Evolutionary conservation across 2,329 filamentous ascomycete species (phyloP).

Genomic region (Talaromyces funiculosus): DNA sequence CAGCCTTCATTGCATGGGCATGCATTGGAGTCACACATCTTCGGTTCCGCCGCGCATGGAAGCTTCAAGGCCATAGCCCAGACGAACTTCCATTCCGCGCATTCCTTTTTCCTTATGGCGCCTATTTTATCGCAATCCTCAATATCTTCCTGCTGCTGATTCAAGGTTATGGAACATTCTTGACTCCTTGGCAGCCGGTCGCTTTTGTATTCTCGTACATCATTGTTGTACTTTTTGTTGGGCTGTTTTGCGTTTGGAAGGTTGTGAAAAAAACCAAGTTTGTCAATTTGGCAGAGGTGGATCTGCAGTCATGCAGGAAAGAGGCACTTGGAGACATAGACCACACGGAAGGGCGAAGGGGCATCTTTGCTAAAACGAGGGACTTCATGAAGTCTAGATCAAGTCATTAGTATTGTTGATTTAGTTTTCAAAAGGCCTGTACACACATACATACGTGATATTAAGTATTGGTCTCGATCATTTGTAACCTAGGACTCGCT

Average conservation of each 20-base stretch:
- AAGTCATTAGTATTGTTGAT: not conserved
- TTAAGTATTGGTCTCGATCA: not conserved
- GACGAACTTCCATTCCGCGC: slow-evolving; percentile 10
- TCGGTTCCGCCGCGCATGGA: slow-evolving; percentile 11
- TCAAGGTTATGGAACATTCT: slow-evolving; percentile 4
- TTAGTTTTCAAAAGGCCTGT: not conserved
- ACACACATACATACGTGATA: not conserved
- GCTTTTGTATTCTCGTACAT: slow-evolving; percentile 13
- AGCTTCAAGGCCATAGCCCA: slow-evolving; percentile 4
- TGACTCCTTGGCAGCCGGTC: slow-evolving; percentile 12
- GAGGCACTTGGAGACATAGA: not conserved
- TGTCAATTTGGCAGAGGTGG: slow-evolving; percentile 8
- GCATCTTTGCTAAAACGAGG: not conserved
- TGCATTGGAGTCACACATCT: slow-evolving; percentile 11
- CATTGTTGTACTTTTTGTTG: slow-evolving; percentile 12
- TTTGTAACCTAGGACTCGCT: slow-evolving; percentile 4
- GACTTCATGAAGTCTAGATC: not conserved
- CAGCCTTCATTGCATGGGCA: slow-evolving; percentile 13
- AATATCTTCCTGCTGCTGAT: slow-evolving; percentile 12
- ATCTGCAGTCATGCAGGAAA: slow-evolving; percentile 4
- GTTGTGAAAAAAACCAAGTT: slow-evolving; percentile 5
- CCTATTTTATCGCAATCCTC: slow-evolving; percentile 6
- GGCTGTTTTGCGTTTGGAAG: slow-evolving; percentile 7
- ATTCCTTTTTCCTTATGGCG: slow-evolving; percentile 7
- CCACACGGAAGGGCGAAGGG: not conserved